A percentile compares a stretch with the other conserved stretches of the same genome.
These are phyloP conservation scores for Aethionema arabicum DNA, from an alignment of 345 rosid species.

Conservation along the genomic window DNA sequence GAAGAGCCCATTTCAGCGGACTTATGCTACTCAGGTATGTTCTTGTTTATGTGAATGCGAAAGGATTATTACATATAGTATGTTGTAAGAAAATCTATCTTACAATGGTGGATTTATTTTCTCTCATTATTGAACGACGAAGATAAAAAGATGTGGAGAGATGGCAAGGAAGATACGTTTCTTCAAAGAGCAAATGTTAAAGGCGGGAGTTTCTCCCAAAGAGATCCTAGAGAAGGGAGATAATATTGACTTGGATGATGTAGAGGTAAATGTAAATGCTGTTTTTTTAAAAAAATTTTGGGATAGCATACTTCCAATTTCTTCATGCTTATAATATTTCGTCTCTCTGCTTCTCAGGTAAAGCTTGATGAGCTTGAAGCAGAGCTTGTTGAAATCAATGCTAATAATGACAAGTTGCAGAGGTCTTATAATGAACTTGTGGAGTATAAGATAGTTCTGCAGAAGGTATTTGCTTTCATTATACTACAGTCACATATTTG, in stretches of 20 bases:
- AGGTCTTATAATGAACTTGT: conserved; percentile 80
- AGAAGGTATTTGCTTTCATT: conserved; percentile 54
- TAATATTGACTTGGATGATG: conserved; percentile 79
- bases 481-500: neutral
- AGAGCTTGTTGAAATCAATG: conserved; percentile 88
- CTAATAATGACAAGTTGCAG: conserved; percentile 79
- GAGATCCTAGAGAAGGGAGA: conserved; percentile 43
- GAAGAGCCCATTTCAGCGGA: conserved; percentile 92
- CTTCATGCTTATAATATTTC: conserved; percentile 24
- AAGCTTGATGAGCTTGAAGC: conserved; percentile 85
- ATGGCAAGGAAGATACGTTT: conserved; percentile 91
- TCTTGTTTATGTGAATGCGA: conserved; percentile 1
- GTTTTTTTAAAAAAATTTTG: neutral
- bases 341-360: conserved; percentile 43
- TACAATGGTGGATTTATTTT: neutral
- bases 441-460: conserved; percentile 87
- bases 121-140: conserved; percentile 24
- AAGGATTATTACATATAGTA: neutral
- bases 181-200: conserved; percentile 81
- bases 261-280: conserved; percentile 55
- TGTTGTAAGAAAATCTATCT: neutral
- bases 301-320: conserved; percentile 11
- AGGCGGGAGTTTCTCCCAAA: conserved; percentile 68
- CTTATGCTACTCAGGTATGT: conserved; percentile 90
- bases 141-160: conserved; percentile 95